A percentile compares a stretch with the other conserved stretches of the same genome.
These are phyloP conservation scores for Fraxinus angustifolia DNA, from an alignment of 305 asterid genomes.

Conservation along the genomic window DNA sequence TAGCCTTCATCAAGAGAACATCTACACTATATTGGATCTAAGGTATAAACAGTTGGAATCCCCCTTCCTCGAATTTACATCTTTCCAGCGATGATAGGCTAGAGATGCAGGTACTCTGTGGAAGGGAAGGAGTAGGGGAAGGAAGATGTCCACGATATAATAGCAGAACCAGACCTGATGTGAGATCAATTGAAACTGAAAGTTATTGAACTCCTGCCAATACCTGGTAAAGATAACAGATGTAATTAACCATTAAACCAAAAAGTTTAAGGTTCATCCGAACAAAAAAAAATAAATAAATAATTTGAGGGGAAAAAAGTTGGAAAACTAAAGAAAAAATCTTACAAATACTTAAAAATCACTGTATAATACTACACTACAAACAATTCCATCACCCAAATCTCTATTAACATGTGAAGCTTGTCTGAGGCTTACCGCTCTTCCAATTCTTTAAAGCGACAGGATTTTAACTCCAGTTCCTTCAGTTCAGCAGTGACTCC, in stretches of 20 bases:
- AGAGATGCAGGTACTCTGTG: background rate
- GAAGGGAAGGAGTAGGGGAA: background rate
- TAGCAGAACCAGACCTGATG: conserved; percentile 66
- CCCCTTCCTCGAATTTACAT: conserved; percentile 6
- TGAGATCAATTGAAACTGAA: conserved; percentile 81
- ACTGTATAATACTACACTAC: conserved; percentile 9
- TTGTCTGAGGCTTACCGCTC: conserved; percentile 60
- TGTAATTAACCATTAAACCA: conserved; percentile 1
- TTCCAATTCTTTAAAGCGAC: conserved; percentile 91
- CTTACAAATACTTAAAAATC: conserved; percentile 10
- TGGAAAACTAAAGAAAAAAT: conserved; percentile 1
- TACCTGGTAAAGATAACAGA: conserved; percentile 50
- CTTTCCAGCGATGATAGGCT: background rate
- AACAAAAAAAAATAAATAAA: background rate
- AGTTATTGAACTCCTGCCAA: conserved; percentile 92
- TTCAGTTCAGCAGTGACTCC: conserved; percentile 79
- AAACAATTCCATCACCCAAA: conserved; percentile 11
- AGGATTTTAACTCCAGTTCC: conserved; percentile 78
- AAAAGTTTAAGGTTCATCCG: background rate
- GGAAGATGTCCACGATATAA: background rate
- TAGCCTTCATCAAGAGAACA: background rate
- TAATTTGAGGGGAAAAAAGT: background rate
- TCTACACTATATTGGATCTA: background rate
- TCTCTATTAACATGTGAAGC: conserved; percentile 7
- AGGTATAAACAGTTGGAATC: conserved; percentile 7